These are phyloP conservation scores for Trichosanthes cucumerina DNA, from an alignment of 306 rosid genomes.

Conservation along the genomic window DNA sequence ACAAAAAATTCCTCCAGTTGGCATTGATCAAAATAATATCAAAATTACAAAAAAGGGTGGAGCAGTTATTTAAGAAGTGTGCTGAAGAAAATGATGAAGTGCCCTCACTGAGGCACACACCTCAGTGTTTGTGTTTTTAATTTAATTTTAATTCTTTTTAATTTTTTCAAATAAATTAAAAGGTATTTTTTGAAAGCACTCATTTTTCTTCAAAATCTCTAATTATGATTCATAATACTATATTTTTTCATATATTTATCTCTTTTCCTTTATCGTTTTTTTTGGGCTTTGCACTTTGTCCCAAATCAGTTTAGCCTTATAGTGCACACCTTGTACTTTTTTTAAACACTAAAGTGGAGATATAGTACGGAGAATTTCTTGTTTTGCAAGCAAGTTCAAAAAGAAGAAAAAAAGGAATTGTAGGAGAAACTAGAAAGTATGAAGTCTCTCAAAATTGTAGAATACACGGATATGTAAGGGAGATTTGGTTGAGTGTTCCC, in stretches of 20 bases:
- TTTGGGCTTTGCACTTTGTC: neutral
- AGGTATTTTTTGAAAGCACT: neutral
- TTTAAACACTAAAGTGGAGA: neutral
- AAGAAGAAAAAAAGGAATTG: neutral
- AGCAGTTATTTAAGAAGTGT: neutral
- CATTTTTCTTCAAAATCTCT: neutral
- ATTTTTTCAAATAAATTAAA: neutral
- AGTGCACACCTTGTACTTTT: neutral
- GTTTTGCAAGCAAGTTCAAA: neutral
- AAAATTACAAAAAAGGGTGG: neutral
- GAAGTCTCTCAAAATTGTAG: neutral
- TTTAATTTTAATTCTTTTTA: too few relatives aligned
- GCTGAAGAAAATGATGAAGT: neutral
- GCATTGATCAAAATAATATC: neutral
- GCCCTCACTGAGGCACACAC: neutral
- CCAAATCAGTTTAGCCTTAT: neutral
- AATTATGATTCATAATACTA: neutral
- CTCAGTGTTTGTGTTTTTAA: neutral
- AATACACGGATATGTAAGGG: neutral
- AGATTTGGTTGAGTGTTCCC: neutral
- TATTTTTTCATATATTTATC: neutral
- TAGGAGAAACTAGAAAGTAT: neutral
- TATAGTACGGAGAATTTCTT: neutral
- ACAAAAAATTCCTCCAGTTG: neutral
- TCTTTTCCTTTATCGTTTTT: too few relatives aligned